These are phyloP conservation scores for Monoraphidium neglectum DNA, from an alignment of 139 green algal species.

Conservation along the genomic window DNA sequence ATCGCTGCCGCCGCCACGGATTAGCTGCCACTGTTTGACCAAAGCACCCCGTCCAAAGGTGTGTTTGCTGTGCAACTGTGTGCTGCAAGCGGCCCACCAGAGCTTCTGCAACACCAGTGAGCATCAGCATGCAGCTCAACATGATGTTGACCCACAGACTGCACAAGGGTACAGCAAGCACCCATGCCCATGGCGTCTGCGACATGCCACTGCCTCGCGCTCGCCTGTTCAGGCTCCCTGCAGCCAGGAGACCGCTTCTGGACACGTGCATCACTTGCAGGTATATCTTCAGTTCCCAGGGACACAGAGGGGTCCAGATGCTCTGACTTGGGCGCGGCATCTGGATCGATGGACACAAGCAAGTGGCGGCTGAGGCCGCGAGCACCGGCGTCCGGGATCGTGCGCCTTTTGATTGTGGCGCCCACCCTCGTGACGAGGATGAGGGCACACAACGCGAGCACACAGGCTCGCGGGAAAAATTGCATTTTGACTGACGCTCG, in stretches of 20 bases:
- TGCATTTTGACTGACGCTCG: too few species aligned
- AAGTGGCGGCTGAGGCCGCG: background rate
- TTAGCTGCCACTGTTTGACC: too few species aligned
- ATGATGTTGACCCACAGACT: background rate
- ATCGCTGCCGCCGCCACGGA: too few species aligned
- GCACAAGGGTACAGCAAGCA: background rate
- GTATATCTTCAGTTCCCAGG: background rate
- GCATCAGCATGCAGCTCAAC: background rate
- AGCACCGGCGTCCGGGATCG: too few species aligned
- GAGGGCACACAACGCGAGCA: too few species aligned
- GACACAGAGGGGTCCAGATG: background rate
- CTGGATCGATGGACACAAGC: conserved; percentile 3
- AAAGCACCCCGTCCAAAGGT: background rate
- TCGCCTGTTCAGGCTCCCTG: conserved; percentile 6
- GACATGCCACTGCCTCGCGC: background rate
- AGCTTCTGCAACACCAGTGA: background rate
- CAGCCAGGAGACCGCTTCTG: conserved; percentile 7
- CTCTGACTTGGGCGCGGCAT: background rate
- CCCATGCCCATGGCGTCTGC: background rate
- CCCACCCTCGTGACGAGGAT: too few species aligned
- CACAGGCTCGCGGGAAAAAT: too few species aligned
- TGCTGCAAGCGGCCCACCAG: background rate
- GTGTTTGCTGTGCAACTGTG: background rate
- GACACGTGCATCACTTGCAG: background rate
- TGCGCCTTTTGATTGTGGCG: too few species aligned